Conservation (phyloP, 1,284 basidiomycete genomes). For the Boletus sp. region DNA sequence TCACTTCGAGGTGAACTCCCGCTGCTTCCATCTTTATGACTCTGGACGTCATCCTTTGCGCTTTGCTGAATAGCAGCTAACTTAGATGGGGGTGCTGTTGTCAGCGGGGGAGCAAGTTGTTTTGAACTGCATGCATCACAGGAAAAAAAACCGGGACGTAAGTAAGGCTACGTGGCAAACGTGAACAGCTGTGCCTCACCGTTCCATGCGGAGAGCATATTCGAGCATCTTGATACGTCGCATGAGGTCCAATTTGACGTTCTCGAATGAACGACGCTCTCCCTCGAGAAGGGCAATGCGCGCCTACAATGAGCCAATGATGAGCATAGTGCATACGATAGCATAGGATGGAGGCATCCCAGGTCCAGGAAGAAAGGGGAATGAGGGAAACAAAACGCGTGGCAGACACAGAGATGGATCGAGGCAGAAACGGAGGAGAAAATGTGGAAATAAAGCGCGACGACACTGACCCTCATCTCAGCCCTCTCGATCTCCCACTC, state of each 20-base stretch:
- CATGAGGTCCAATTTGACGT: constrained; percentile 94
- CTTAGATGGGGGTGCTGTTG: constrained; percentile 59
- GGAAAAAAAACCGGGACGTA: neutral
- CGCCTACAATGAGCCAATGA: constrained; percentile 52
- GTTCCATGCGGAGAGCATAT: constrained; percentile 91
- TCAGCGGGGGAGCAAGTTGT: constrained; percentile 58
- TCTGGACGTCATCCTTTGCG: constrained; percentile 66
- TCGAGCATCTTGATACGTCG: constrained; percentile 99
- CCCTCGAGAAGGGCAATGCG: constrained; percentile 98
- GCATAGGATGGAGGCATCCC: neutral
- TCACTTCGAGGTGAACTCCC: constrained; percentile 80
- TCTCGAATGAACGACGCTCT: constrained; percentile 94
- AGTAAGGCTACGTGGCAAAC: constrained; percentile 17
- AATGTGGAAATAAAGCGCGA: constrained; percentile 21
- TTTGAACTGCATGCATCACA: constrained; percentile 62
- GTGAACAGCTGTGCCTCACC: constrained; percentile 50
- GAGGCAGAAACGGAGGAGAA: neutral
- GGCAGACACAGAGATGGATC: neutral
- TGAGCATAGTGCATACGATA: constrained; percentile 20
- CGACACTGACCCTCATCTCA: constrained; percentile 87
- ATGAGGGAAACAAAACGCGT: neutral
- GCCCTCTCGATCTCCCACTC: constrained; percentile 99
- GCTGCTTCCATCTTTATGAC: constrained; percentile 73
- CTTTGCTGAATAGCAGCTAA: constrained; percentile 58
- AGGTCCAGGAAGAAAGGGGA: neutral